Conservation (phyloP, 176 grass and related monocot genomes). For the Bolboschoenus planiculmis region DNA sequence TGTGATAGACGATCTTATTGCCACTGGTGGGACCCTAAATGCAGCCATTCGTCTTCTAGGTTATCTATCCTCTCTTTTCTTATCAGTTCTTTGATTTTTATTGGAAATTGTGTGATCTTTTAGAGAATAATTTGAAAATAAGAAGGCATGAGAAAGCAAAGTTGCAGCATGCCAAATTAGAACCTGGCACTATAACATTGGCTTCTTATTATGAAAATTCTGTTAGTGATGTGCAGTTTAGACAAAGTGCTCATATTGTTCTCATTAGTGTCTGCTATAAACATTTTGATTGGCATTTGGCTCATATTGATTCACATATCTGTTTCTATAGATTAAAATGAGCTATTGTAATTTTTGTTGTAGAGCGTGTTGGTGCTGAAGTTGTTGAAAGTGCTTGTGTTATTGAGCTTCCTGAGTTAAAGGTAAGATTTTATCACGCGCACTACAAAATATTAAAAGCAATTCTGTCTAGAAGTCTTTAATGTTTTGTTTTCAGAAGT, state of each 20-base stretch:
- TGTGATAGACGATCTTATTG: constrained; percentile 90
- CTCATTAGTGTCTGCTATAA: background rate
- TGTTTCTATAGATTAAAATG: background rate
- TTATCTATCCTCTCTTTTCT: constrained; percentile 21
- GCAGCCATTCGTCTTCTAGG: constrained; percentile 79
- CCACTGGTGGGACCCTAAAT: constrained; percentile 75
- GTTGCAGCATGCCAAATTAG: background rate
- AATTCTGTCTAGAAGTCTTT: background rate
- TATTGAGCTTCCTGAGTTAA: constrained; percentile 84
- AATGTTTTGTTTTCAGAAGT: background rate
- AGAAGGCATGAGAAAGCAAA: background rate
- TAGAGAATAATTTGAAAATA: background rate
- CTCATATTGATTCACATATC: background rate
- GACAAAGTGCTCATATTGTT: background rate
- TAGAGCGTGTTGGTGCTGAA: constrained; percentile 85
- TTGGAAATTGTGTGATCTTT: background rate
- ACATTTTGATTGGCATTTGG: background rate
- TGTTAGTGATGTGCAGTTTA: background rate
- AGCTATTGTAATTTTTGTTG: background rate
- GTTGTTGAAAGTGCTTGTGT: constrained; percentile 88
- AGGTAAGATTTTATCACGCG: constrained; percentile 36
- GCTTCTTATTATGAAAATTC: background rate
- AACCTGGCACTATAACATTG: background rate
- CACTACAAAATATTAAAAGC: background rate
- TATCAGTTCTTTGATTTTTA: background rate